Base-by-base conservation (phyloP, 371 early-diverging fungal species). In the Apophysomyces sp. region DNA sequence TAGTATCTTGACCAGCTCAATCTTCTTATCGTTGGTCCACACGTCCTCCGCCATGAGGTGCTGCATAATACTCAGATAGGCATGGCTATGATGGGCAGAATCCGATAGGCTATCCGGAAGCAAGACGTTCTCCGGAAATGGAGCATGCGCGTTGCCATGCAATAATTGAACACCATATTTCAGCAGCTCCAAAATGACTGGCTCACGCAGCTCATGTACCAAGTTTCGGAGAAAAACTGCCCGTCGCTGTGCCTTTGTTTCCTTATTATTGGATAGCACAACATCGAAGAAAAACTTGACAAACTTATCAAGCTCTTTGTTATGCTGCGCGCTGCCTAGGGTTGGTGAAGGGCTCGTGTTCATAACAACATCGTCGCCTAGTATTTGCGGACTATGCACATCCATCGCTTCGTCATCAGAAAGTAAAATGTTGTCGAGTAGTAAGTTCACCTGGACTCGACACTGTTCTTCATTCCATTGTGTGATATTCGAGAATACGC, bases 401-500 rank as follows among this genome's bases (percentile, higher is more conserved):
- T 58, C 66, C 0, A 64, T 63, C 11, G 61, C 54, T 28, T 69
- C 70, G 29, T 68, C 77, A 8, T 69, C 71, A 0, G 65, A 73
- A 26, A 83, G 62, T 59, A 84, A 74, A 18, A 84, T 83, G 54
- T 74, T 81, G 31, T 86, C 84, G 31, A 86, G 61, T 39, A 86
- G 57, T 12, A 86, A 57, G 66, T 82, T 84, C 39, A 86, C 68
- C 51, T 86, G 83, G 5, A 86, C 84, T 34, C 83, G 81, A 57
- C 83, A 83, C 16, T 83, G 80, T 11, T 84, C 84, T 63, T 84
- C 81, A 29, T 82, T 86, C 86, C 86, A 86, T 12, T 81, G 82
- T 28, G 81, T 82, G 4, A 86, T 75, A 28, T 82, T 73, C 16
- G 73, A 64, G 57, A 86, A 83, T 4, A 86, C 74, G 11, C 77